These are phyloP conservation scores for Chaetoceros tenuissimus DNA, from an alignment of 108 stramenopile genomes.

Conservation along the genomic window DNA sequence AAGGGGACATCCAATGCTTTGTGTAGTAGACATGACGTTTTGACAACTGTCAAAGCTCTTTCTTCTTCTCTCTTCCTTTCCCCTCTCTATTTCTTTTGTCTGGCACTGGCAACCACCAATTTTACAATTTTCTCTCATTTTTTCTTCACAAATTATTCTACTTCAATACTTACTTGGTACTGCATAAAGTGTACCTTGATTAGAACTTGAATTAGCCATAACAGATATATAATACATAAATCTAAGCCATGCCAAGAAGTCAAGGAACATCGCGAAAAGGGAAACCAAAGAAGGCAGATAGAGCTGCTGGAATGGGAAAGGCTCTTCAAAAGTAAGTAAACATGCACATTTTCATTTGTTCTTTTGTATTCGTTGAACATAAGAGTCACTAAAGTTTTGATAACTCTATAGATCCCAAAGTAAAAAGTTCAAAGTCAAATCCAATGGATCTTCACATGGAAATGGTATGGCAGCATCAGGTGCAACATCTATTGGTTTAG, in stretches of 20 bases:
- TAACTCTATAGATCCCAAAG: constrained; percentile 23
- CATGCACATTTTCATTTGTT: background rate
- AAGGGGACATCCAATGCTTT: too few species aligned
- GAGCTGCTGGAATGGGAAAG: constrained; percentile 78
- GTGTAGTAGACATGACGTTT: too few species aligned
- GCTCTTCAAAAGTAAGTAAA: constrained; percentile 49
- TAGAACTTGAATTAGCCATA: too few species aligned
- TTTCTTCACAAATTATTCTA: too few species aligned
- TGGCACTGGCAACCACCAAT: too few species aligned
- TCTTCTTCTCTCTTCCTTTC: too few species aligned
- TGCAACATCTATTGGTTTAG: constrained; percentile 53
- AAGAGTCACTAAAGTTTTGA: background rate
- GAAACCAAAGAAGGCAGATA: constrained; percentile 79
- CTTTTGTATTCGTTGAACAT: background rate
- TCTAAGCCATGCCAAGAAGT: constrained; percentile 66
- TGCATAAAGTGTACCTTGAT: too few species aligned
- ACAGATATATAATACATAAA: too few species aligned
- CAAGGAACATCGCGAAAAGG: constrained; percentile 89
- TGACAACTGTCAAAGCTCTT: too few species aligned
- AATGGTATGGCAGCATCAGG: constrained; percentile 76
- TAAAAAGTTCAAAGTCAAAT: constrained; percentile 51
- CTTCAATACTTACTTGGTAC: too few species aligned
- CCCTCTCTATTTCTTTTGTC: too few species aligned
- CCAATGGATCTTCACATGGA: constrained; percentile 46
- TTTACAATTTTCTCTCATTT: too few species aligned